These are phyloP conservation scores for Evansstolkia leycettana DNA, from an alignment of 495 filamentous ascomycete species.

Conservation along the genomic window DNA sequence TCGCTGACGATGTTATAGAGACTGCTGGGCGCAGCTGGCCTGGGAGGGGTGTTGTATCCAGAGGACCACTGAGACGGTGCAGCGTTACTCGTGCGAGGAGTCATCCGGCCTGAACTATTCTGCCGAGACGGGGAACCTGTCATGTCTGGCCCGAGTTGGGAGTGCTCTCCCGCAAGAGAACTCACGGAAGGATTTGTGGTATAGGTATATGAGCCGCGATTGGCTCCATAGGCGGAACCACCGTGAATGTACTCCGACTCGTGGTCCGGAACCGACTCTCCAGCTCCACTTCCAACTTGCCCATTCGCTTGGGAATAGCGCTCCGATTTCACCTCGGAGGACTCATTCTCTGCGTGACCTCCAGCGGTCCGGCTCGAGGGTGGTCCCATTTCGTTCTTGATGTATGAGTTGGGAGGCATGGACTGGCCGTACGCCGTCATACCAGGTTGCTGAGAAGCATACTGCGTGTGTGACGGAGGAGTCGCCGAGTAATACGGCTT, in stretches of 20 bases:
- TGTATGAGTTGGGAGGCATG: constrained; percentile 48
- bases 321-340: constrained; percentile 58
- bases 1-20: constrained; percentile 87
- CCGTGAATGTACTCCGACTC: constrained; percentile 72
- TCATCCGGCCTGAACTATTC: constrained; percentile 74
- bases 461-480: constrained; percentile 56
- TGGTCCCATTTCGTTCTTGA: constrained; percentile 88
- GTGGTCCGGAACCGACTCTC: constrained; percentile 67
- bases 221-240: constrained; percentile 50
- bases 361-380: constrained; percentile 51
- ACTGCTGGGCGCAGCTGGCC: constrained; percentile 57
- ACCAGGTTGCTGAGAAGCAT: constrained; percentile 53
- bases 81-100: constrained; percentile 60
- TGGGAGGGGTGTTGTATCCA: constrained; percentile 74
- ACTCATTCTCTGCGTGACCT: constrained; percentile 44
- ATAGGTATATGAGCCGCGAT: constrained; percentile 65
- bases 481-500: constrained; percentile 71
- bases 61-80: constrained; percentile 61
- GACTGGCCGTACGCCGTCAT: constrained; percentile 56
- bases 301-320: constrained; percentile 35
- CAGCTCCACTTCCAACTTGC: constrained; percentile 40
- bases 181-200: constrained; percentile 49
- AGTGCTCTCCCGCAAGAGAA: constrained; percentile 58
- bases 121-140: constrained; percentile 77
- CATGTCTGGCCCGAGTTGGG: constrained; percentile 77